Conservation (phyloP, 805 yeast genomes). For the Teunomyces funiuensis region DNA sequence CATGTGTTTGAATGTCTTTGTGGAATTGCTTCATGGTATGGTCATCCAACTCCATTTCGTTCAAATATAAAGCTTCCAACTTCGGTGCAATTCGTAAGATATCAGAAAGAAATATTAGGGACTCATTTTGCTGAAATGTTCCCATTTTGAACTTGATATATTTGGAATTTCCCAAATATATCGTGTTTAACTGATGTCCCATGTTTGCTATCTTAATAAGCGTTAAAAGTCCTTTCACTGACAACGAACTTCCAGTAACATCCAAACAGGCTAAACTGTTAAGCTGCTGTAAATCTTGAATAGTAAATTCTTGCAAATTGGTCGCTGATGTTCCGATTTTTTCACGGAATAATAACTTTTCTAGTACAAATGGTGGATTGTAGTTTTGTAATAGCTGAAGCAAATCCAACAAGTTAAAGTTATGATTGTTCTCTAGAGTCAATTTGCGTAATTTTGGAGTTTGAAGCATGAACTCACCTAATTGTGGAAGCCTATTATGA, state of each 20-base stretch:
- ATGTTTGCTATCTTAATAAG: conserved; percentile 10
- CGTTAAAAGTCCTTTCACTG: conserved; percentile 13
- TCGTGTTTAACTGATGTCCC: not conserved
- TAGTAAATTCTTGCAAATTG: conserved; percentile 26
- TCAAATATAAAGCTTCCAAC: conserved; percentile 24
- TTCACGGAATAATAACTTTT: conserved; percentile 33
- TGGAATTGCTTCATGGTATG: conserved; percentile 29
- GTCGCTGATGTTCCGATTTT: conserved; percentile 17
- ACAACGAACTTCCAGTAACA: conserved; percentile 17
- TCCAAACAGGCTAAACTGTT: conserved; percentile 27
- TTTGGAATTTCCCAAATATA: conserved; percentile 13
- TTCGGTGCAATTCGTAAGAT: conserved; percentile 19
- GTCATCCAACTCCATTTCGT: conserved; percentile 39
- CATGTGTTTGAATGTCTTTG: conserved; percentile 23
- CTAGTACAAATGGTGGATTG: conserved; percentile 25
- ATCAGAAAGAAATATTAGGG: conserved; percentile 15
- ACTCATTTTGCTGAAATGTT: conserved; percentile 3
- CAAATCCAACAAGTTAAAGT: conserved; percentile 26
- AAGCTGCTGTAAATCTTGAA: conserved; percentile 24
- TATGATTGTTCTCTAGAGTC: conserved; percentile 34
- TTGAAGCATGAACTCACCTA: conserved; percentile 27
- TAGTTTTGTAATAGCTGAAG: conserved; percentile 29
- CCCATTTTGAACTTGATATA: conserved; percentile 15
- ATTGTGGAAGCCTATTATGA: conserved; percentile 20
- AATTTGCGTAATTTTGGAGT: conserved; percentile 19